A percentile compares a stretch with the other conserved stretches of the same genome.
These are phyloP conservation scores for Lasiodiplodia citricola DNA, from an alignment of 2,329 filamentous ascomycete genomes.

Conservation along the genomic window DNA sequence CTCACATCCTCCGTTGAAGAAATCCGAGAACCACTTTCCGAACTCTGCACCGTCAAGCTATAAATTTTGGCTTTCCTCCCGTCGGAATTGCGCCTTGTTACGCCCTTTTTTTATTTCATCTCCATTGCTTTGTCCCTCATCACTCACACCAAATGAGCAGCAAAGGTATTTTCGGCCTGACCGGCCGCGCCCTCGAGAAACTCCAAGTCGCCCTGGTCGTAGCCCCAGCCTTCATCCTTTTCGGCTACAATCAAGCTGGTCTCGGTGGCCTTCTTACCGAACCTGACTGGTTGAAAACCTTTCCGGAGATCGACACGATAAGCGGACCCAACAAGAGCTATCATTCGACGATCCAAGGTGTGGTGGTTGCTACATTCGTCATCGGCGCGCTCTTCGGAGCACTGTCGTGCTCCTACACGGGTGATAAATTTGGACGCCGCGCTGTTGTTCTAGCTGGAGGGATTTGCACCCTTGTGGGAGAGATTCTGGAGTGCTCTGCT, in stretches of 20 bases:
- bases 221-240: conserved; percentile 53
- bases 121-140: too few relatives aligned
- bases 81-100: too few relatives aligned
- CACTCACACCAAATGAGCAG: conserved; percentile 43
- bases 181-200: conserved; percentile 37
- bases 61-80: too few relatives aligned
- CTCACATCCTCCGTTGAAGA: too few relatives aligned
- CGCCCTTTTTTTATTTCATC: too few relatives aligned
- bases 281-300: conserved; percentile 48
- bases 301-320: conserved; percentile 57
- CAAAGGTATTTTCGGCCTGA: conserved; percentile 34
- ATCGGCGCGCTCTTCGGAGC: conserved; percentile 55
- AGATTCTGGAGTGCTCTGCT: conserved; percentile 50
- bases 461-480: conserved; percentile 49
- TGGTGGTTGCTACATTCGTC: conserved; percentile 53
- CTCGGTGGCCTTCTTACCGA: conserved; percentile 54
- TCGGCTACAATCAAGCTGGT: conserved; percentile 60
- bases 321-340: conserved; percentile 50
- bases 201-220: conserved; percentile 46
- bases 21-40: too few relatives aligned
- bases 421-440: conserved; percentile 53
- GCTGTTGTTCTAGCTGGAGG: conserved; percentile 52
- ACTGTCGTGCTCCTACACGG: conserved; percentile 52
- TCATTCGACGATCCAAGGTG: conserved; percentile 53
- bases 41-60: too few relatives aligned